Conservation (phyloP, 2,329 filamentous ascomycete genomes). For the Aaosphaeria pasadenensis region DNA sequence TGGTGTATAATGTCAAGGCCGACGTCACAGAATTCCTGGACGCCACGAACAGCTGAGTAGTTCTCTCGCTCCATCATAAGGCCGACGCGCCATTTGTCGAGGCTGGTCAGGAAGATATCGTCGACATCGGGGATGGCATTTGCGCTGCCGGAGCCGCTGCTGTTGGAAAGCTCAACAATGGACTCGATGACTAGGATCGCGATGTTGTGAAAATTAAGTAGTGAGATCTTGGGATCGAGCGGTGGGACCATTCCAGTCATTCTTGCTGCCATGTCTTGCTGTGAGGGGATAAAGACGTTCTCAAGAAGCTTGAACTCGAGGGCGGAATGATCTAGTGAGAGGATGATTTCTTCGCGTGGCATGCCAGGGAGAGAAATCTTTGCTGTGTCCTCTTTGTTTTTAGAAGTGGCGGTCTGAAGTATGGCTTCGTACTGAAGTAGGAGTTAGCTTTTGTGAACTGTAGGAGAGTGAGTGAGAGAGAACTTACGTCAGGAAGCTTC, state of each 20-base stretch:
- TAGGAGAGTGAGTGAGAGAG: too few relatives aligned
- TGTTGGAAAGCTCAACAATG: constrained; percentile 1
- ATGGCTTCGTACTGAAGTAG: constrained; percentile 2
- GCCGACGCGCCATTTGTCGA: constrained; percentile 31
- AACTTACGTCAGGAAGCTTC: too few relatives aligned
- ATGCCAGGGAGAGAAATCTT: constrained; percentile 38
- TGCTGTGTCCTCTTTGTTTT: constrained; percentile 14
- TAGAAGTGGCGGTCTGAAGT: not conserved
- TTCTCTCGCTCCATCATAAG: constrained; percentile 6
- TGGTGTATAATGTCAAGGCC: constrained; percentile 28
- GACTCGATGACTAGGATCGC: constrained; percentile 30
- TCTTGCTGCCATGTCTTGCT: constrained; percentile 9
- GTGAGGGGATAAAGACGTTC: constrained; percentile 26
- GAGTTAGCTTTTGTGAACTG: not conserved
- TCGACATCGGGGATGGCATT: constrained; percentile 11
- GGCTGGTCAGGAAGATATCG: constrained; percentile 30
- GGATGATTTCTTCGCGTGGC: constrained; percentile 27
- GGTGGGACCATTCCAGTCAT: constrained; percentile 8
- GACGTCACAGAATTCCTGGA: constrained; percentile 32
- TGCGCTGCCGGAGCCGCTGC: not conserved
- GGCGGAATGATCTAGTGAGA: constrained; percentile 19
- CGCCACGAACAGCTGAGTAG: constrained; percentile 18
- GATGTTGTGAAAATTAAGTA: constrained; percentile 34
- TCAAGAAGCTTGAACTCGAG: constrained; percentile 25
- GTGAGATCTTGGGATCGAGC: constrained; percentile 14